Conservation (phyloP, 805 yeast genomes). For the Lipomyces yamadae region DNA sequence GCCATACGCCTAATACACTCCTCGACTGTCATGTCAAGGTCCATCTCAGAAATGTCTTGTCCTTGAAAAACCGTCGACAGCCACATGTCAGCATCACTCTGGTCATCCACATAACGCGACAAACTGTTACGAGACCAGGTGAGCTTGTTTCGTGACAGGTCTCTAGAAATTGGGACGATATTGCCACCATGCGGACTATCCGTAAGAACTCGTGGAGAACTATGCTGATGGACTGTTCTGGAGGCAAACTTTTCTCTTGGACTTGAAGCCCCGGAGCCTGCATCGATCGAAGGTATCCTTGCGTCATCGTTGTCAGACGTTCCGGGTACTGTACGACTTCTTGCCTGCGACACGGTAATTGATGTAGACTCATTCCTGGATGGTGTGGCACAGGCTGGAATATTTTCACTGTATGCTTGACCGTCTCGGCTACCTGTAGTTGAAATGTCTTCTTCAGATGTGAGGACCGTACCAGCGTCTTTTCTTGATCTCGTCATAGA, state of each 20-base stretch:
- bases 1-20: slow-evolving; percentile 71
- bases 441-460: not conserved
- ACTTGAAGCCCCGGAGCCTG: not conserved
- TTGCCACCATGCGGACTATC: slow-evolving; percentile 10
- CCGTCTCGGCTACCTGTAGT: not conserved
- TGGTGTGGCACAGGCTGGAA: not conserved
- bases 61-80: not conserved
- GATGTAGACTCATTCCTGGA: not conserved
- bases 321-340: not conserved
- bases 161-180: not conserved
- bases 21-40: slow-evolving; percentile 68
- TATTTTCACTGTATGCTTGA: not conserved
- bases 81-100: not conserved
- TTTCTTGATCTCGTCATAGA: not conserved
- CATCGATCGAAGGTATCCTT: not conserved
- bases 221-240: not conserved
- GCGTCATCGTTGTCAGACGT: not conserved
- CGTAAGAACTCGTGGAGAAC: slow-evolving; percentile 1
- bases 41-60: slow-evolving; percentile 47
- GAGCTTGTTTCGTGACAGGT: not conserved
- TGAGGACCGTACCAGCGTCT: not conserved
- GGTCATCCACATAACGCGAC: not conserved
- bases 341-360: not conserved
- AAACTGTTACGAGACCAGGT: not conserved
- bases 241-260: not conserved